phyloP scores from a whole-genome alignment of 805 yeast species.

The Myxozyma udenii region DNA sequence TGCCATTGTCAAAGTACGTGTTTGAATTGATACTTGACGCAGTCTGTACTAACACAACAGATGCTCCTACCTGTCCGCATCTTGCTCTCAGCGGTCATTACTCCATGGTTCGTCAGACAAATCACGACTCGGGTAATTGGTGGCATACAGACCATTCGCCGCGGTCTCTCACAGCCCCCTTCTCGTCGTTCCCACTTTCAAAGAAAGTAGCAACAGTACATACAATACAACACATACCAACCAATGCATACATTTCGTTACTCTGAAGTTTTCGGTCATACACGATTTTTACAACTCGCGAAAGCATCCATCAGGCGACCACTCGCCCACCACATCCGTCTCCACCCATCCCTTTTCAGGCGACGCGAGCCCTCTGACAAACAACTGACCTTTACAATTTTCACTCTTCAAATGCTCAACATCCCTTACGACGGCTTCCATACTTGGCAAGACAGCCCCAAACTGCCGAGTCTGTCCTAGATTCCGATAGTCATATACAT shows the following conservation, averaged over 20 bases:
- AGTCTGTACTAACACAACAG: constrained; percentile 15
- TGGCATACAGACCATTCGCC: too few species aligned
- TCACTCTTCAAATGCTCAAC: constrained; percentile 29
- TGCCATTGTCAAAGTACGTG: constrained; percentile 56
- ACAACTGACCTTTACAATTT: constrained; percentile 32
- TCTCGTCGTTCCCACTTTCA: too few species aligned
- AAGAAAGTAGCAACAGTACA: too few species aligned
- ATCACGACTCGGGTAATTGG: too few species aligned
- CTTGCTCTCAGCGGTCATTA: constrained; percentile 48
- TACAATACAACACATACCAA: too few species aligned
- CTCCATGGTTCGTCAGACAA: constrained; percentile 58
- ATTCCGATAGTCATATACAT: constrained; percentile 35
- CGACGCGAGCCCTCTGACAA: constrained; percentile 33
- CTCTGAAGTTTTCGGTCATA: too few species aligned
- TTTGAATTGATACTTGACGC: too few species aligned
- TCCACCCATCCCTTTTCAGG: constrained; percentile 31
- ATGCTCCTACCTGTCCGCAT: constrained; percentile 55
- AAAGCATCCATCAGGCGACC: constrained; percentile 36
- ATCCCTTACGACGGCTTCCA: constrained; percentile 34
- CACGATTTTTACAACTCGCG: constrained; percentile 13
- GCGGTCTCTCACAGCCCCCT: too few species aligned
- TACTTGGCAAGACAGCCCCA: constrained; percentile 36
- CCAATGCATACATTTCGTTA: too few species aligned
- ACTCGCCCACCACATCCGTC: constrained; percentile 31
- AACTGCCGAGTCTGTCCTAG: constrained; percentile 25